phyloP scores from a whole-genome alignment of 441 rosid genomes.

The Bocquillonia castaneifolia region DNA sequence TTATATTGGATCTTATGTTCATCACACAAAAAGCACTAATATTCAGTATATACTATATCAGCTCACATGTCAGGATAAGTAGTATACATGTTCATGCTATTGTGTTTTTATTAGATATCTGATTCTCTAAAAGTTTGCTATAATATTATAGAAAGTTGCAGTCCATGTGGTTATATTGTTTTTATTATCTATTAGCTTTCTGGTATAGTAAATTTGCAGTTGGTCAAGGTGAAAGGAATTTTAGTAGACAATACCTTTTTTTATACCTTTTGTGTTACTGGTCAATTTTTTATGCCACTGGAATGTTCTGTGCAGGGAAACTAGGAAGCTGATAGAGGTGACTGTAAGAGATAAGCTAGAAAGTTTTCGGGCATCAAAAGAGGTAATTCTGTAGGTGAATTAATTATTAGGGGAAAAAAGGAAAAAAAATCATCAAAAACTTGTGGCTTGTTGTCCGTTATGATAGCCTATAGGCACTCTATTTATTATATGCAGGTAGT shows the following conservation, averaged over 20 bases:
- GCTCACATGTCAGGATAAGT: neutral
- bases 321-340: slow-evolving; percentile 72
- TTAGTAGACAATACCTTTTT: neutral
- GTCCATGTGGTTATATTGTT: neutral
- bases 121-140: neutral
- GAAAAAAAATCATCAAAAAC: too few species aligned
- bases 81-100: neutral
- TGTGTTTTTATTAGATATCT: neutral
- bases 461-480: too few species aligned
- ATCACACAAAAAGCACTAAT: neutral
- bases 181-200: neutral
- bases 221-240: neutral
- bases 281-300: slow-evolving; percentile 9
- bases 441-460: too few species aligned
- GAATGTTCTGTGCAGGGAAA: slow-evolving; percentile 43
- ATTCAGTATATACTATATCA: neutral
- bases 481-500: too few species aligned
- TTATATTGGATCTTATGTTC: too few species aligned
- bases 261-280: slow-evolving; percentile 3
- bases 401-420: neutral
- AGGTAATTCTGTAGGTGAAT: slow-evolving; percentile 46
- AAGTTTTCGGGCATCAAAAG: slow-evolving; percentile 85
- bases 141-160: neutral
- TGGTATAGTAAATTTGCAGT: neutral
- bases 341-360: slow-evolving; percentile 89